Evolutionary conservation across 2,329 filamentous ascomycete species (phyloP).

Genomic region (Beauveria scarabaeidicola): DNA sequence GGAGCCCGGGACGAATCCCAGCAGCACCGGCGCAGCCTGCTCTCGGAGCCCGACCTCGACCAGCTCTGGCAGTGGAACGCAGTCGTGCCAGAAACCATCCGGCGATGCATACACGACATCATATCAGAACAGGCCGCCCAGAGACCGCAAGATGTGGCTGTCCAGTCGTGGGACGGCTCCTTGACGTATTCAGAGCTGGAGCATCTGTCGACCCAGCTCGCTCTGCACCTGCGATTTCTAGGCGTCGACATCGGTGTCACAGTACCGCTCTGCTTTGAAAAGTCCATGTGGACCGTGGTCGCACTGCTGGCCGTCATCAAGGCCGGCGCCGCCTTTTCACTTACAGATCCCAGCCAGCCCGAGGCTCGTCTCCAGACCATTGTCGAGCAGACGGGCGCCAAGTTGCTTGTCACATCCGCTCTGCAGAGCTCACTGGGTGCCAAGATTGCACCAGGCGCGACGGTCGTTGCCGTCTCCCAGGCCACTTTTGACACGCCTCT

Average conservation of each 20-base stretch:
- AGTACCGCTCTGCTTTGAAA: conserved; percentile 44
- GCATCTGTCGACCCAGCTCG: conserved; percentile 31
- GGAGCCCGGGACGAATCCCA: not conserved
- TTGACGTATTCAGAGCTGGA: conserved; percentile 39
- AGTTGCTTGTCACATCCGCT: conserved; percentile 32
- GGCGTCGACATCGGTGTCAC: conserved; percentile 31
- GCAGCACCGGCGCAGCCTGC: not conserved
- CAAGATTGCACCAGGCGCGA: conserved; percentile 27
- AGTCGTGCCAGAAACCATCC: conserved; percentile 30
- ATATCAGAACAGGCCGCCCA: conserved; percentile 29
- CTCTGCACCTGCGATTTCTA: conserved; percentile 27
- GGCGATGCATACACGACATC: conserved; percentile 38
- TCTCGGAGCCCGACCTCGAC: conserved; percentile 29
- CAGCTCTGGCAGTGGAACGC: conserved; percentile 41
- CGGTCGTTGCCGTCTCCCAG: conserved; percentile 26
- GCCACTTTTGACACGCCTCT: conserved; percentile 19
- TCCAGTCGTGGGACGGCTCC: conserved; percentile 42
- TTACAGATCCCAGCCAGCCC: conserved; percentile 39
- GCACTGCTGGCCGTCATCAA: conserved; percentile 40
- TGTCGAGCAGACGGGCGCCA: conserved; percentile 33
- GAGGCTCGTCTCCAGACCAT: conserved; percentile 36
- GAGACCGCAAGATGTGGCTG: conserved; percentile 32
- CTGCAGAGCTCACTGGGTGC: conserved; percentile 29
- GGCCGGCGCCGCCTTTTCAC: conserved; percentile 37
- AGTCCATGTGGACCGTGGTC: conserved; percentile 38